phyloP scores from a whole-genome alignment of 2,329 filamentous ascomycete species.

The Chrysoporthe deuterocubensis region DNA sequence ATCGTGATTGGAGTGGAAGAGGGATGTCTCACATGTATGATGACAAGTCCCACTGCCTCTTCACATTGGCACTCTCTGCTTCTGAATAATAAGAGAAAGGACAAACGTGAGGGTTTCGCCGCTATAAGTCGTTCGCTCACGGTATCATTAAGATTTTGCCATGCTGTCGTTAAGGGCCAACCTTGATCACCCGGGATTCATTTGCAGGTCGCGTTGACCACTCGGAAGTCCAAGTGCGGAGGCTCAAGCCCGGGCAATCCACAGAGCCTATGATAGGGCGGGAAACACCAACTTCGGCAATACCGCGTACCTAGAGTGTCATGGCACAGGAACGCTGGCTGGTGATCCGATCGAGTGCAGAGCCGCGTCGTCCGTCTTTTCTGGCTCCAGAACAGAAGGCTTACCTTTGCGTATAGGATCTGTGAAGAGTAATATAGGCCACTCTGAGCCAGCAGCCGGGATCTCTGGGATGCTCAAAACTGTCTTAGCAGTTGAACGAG shows the following conservation, averaged over 20 bases:
- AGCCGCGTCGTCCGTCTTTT: conserved; percentile 15
- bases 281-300: conserved; percentile 25
- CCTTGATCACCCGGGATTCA: no score
- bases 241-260: background rate
- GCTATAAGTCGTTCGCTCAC: no score
- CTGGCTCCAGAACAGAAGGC: background rate
- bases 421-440: conserved; percentile 48
- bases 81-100: no score
- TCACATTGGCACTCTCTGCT: no score
- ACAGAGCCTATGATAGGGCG: background rate
- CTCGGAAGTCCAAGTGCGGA: conserved; percentile 1
- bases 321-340: conserved; percentile 42
- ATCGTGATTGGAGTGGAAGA: no score
- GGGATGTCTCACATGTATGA: no score
- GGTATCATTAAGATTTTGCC: no score
- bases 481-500: conserved; percentile 53
- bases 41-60: no score
- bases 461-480: conserved; percentile 57
- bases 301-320: conserved; percentile 36
- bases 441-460: conserved; percentile 51
- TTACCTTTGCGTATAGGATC: conserved; percentile 29
- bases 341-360: conserved; percentile 40
- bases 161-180: no score
- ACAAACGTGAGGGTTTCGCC: no score
- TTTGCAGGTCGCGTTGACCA: no score